phyloP scores from a whole-genome alignment of 306 rosid species.

The Trichosanthes truncata region DNA sequence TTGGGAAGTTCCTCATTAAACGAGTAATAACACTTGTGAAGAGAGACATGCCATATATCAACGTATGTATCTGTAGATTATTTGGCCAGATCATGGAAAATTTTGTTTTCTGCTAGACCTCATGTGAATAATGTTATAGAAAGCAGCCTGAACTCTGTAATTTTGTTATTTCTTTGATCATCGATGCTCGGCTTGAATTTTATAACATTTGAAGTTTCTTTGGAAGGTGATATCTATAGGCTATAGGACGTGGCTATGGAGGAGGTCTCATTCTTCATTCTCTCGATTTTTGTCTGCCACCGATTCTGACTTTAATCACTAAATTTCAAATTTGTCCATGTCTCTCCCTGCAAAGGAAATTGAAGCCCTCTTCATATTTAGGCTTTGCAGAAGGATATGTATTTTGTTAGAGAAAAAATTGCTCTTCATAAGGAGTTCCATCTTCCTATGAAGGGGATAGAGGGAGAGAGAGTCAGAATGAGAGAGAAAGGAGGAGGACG shows the following conservation, averaged over 20 bases:
- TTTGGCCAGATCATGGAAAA: neutral
- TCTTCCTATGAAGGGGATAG: neutral
- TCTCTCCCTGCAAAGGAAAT: neutral
- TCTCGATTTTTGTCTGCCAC: neutral
- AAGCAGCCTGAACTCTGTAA: neutral
- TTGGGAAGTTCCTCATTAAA: slow-evolving; percentile 86
- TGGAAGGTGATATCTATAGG: neutral
- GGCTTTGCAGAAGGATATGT: neutral
- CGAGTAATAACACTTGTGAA: slow-evolving; percentile 80
- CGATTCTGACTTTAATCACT: neutral
- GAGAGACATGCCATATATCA: slow-evolving; percentile 81
- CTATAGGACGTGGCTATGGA: neutral
- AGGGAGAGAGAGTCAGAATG: neutral
- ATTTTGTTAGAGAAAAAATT: neutral
- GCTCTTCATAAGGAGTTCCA: neutral
- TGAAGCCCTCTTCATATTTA: neutral
- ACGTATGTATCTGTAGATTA: slow-evolving; percentile 37
- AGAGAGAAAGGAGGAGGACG: neutral
- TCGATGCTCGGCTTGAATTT: neutral
- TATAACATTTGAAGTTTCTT: neutral
- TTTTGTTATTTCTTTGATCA: neutral
- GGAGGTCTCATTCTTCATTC: neutral
- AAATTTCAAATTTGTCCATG: neutral
- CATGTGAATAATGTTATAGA: neutral
- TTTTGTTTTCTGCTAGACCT: neutral